Evolutionary conservation across 2,329 filamentous ascomycete species (phyloP), one percentile per base, ranked within the genome.

Genomic region (Aureobasidium zeae): DNA sequence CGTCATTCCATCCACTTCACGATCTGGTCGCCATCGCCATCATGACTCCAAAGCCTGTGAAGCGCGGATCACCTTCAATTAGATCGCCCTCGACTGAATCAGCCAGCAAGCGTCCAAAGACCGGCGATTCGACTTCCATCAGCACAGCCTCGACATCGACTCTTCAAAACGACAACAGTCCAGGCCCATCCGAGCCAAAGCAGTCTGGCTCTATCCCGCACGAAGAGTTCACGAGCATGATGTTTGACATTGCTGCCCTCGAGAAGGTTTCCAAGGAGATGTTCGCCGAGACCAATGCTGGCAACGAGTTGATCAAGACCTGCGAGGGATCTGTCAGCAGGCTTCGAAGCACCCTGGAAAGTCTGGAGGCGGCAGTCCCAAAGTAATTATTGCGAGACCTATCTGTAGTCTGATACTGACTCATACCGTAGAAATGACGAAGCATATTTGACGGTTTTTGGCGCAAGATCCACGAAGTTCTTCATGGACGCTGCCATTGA

Each of bases 141-240:
- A 29, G 25, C 17, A 13, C 2, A 12, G 30, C 36, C 3, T 39
- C 36, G 9, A n/a, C n/a, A 4, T 39, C 26, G 6, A 39, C 25
- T 3, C 25, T 30, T 8, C 3, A 19, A 3, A 4, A 13, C 10
- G 25, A 15, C 3, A 12, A 8, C n/a, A n/a, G n/a, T n/a, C 9
- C 17, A 5, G 15, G 1, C 12, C 2, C 12, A 10, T 2, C 17
- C 3, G 15, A 5, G 2, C 9, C 9, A 4, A 19, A 10, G 3
- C 25, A 15, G 1, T 12, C 11, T 9, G 10, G 12, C 26, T 21
- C 6, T 10, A 22, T 39, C 2, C 12, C 17, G 3, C 21, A 24
- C 4, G 36, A 39, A 4, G 36, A 39, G 11, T 26, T 39, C n/a
- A 20, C 25, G 12, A 39, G 36, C 25, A 39, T 39, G 25, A 11